These are phyloP conservation scores for Cardamine resedifolia DNA, from an alignment of 345 rosid species.

Conservation along the genomic window DNA sequence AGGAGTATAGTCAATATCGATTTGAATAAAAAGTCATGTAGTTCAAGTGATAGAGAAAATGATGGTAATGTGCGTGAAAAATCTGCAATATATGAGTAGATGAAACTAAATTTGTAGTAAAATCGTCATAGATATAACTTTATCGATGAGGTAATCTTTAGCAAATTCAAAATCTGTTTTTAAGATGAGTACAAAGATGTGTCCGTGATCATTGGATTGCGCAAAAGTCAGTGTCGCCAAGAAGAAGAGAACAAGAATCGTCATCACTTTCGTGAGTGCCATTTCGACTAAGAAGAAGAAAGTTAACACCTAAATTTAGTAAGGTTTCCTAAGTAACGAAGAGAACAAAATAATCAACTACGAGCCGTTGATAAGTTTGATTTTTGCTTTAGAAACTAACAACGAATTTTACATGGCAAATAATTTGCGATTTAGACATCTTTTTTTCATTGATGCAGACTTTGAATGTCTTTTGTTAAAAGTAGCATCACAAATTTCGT, in stretches of 20 bases:
- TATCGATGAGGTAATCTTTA: conserved; percentile 49
- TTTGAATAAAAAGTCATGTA: too few species aligned
- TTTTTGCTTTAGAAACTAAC: neutral
- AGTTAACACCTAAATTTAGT: neutral
- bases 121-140: conserved; percentile 54
- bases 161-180: conserved; percentile 58
- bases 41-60: too few species aligned
- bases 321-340: neutral
- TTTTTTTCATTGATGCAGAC: too few species aligned
- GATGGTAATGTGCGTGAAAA: too few species aligned
- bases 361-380: conserved; percentile 16
- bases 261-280: conserved; percentile 31
- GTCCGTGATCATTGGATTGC: conserved; percentile 45
- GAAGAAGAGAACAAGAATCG: conserved; percentile 28
- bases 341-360: conserved; percentile 7
- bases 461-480: too few species aligned
- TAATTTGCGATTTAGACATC: conserved; percentile 9
- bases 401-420: conserved; percentile 21
- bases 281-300: neutral
- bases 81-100: too few species aligned
- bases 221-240: conserved; percentile 37
- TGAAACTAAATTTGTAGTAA: conserved; percentile 42
- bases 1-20: too few species aligned
- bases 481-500: too few species aligned
- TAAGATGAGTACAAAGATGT: conserved; percentile 48